Conservation (phyloP, 805 yeast species). For the Candida silvatica region DNA sequence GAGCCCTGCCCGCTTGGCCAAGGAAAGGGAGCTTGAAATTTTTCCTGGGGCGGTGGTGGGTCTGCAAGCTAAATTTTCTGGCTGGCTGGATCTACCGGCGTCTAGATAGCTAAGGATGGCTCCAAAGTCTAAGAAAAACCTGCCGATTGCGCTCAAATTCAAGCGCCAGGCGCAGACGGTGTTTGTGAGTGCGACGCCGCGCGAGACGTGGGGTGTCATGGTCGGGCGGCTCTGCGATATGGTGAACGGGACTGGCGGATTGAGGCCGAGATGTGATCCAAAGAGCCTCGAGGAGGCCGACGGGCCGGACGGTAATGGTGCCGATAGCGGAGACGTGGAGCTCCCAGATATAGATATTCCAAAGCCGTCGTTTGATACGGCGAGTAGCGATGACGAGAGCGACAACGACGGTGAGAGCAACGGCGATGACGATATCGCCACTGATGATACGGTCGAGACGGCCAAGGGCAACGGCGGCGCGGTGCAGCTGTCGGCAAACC, state of each 20-base stretch:
- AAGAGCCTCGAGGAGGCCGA: slow-evolving; percentile 18
- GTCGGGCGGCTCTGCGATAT: slow-evolving; percentile 26
- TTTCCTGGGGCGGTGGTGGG: no score
- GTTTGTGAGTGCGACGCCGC: slow-evolving; percentile 18
- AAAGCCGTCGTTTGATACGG: slow-evolving; percentile 26
- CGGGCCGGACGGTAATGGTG: no score
- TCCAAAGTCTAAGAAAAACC: slow-evolving; percentile 3
- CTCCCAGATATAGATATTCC: slow-evolving; percentile 30
- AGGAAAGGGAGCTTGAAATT: no score
- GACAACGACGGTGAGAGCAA: slow-evolving; percentile 27
- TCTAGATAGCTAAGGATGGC: no score
- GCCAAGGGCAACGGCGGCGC: slow-evolving; percentile 10
- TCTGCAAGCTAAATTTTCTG: no score
- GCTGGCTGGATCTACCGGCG: no score
- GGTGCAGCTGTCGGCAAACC: slow-evolving; percentile 13
- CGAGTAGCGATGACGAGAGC: no score
- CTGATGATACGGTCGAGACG: slow-evolving; percentile 11
- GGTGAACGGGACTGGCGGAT: slow-evolving; percentile 42
- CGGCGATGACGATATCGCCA: slow-evolving; percentile 10
- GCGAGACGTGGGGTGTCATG: slow-evolving; percentile 18
- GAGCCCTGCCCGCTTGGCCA: no score
- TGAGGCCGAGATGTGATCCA: slow-evolving; percentile 20
- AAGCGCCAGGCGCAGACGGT: slow-evolving; percentile 29
- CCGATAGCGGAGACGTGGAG: slow-evolving; percentile 22
- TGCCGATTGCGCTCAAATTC: slow-evolving; percentile 20